Percentiles rank a stretch among this genome's conserved stretches.
Conservation (phyloP, 345 rosid genomes). For the Zanthoxylum bungeanum region DNA sequence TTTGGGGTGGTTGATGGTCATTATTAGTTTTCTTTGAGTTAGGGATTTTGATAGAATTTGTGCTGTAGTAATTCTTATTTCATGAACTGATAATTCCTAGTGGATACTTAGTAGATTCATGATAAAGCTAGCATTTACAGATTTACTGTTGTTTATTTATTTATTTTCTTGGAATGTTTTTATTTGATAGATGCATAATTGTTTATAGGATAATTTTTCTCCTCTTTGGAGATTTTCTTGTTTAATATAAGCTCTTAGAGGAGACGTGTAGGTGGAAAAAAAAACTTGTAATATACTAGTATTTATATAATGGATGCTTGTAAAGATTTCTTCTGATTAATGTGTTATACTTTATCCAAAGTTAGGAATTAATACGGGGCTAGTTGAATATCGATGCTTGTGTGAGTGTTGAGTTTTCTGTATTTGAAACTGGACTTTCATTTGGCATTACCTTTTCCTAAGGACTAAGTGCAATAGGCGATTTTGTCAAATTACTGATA, state of each 20-base stretch:
- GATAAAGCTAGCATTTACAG: neutral
- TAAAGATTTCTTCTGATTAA: neutral
- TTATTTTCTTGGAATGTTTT: neutral
- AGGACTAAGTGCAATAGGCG: neutral
- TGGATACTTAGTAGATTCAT: neutral
- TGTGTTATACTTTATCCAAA: neutral
- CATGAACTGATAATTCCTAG: neutral
- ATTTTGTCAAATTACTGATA: neutral
- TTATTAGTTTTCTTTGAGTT: no score
- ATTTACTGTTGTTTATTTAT: no score
- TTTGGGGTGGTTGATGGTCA: no score
- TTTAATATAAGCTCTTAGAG: neutral
- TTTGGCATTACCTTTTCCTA: slow-evolving; percentile 1
- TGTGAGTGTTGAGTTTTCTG: neutral
- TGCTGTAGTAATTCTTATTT: no score
- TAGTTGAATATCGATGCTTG: neutral
- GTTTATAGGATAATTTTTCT: neutral
- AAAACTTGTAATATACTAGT: neutral
- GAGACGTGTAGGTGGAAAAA: neutral
- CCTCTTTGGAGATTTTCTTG: neutral
- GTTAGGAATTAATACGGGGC: neutral
- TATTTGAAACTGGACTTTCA: neutral
- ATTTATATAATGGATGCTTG: neutral
- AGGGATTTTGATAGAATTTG: no score
- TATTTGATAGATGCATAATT: neutral